Percentiles rank a stretch among this genome's conserved stretches.
These are phyloP conservation scores for Pythium grandisporangium DNA, from an alignment of 352 stramenopile species.

Conservation along the genomic window DNA sequence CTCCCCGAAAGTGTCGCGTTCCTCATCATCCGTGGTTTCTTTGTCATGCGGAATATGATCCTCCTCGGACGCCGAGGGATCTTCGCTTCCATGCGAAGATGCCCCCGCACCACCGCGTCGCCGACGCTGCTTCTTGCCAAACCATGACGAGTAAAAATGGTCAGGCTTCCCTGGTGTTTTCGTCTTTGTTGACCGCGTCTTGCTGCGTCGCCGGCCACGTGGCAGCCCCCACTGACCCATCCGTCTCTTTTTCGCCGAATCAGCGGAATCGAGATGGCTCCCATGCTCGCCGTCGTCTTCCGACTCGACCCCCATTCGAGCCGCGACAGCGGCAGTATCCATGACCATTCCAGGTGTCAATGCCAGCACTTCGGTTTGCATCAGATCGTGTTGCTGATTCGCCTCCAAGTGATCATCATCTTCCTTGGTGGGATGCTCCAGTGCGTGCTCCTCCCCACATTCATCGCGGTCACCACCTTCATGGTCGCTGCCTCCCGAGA, in stretches of 20 bases:
- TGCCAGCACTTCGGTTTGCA: constrained; percentile 3
- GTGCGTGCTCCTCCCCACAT: not conserved
- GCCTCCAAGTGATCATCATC: no score
- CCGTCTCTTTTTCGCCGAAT: constrained; percentile 36
- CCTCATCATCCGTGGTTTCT: no score
- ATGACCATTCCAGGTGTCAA: constrained; percentile 5
- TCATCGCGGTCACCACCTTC: not conserved
- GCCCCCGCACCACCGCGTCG: no score
- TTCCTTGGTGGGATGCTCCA: not conserved
- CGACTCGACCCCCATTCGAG: constrained; percentile 12
- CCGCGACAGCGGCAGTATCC: not conserved
- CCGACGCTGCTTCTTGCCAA: constrained; percentile 35
- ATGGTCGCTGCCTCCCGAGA: no score
- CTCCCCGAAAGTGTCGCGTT: no score
- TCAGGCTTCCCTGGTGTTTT: constrained; percentile 33
- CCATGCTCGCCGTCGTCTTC: constrained; percentile 13
- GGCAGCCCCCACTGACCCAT: constrained; percentile 73
- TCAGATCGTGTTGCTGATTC: no score
- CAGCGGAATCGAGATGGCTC: constrained; percentile 9
- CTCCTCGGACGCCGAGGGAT: no score
- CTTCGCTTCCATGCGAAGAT: no score
- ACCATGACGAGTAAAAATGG: constrained; percentile 70
- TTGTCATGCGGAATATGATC: no score
- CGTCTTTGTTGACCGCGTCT: constrained; percentile 28
- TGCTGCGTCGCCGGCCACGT: constrained; percentile 25